phyloP scores from a whole-genome alignment of 805 yeast genomes.

The Teunomyces stri region DNA sequence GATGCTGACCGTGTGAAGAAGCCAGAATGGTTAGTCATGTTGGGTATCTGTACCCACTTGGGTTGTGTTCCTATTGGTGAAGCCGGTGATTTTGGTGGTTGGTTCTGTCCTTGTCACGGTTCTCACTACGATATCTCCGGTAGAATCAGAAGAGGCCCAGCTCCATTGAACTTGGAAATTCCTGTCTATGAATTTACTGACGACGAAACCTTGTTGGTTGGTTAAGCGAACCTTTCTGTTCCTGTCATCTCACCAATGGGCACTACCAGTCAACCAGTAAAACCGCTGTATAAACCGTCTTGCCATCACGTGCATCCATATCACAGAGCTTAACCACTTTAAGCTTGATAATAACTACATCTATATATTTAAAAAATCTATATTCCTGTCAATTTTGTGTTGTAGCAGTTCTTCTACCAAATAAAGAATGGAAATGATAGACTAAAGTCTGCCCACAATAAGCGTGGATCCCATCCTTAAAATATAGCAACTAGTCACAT shows the following conservation, averaged over 20 bases:
- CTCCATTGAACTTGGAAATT: conserved; percentile 96
- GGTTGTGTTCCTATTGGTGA: conserved; percentile 99
- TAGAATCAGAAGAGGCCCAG: conserved; percentile 99
- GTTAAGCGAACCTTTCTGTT: conserved; percentile 47
- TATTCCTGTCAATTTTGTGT: background rate
- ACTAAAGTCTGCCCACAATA: too few relatives aligned
- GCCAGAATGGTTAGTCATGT: conserved; percentile 98
- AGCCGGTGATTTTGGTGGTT: conserved; percentile 99
- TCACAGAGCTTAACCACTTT: background rate
- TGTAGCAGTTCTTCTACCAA: background rate
- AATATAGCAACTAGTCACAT: too few relatives aligned
- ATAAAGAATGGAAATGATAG: too few relatives aligned
- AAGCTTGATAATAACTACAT: conserved; percentile 1
- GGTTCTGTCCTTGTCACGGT: conserved; percentile 99
- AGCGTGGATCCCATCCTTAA: too few relatives aligned
- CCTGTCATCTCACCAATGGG: conserved; percentile 1
- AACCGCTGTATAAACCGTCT: background rate
- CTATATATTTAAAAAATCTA: conserved; percentile 1
- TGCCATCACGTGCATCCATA: conserved; percentile 2
- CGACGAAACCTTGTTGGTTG: conserved; percentile 80
- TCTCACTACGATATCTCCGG: conserved; percentile 99
- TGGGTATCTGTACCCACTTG: conserved; percentile 99
- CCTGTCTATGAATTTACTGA: conserved; percentile 83
- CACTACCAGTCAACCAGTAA: background rate
- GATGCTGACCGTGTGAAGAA: conserved; percentile 92